Evolutionary conservation across 371 early-diverging fungal genomes (phyloP), one percentile per base, ranked within the genome.

Genomic region (Haplosporangium sp.): DNA sequence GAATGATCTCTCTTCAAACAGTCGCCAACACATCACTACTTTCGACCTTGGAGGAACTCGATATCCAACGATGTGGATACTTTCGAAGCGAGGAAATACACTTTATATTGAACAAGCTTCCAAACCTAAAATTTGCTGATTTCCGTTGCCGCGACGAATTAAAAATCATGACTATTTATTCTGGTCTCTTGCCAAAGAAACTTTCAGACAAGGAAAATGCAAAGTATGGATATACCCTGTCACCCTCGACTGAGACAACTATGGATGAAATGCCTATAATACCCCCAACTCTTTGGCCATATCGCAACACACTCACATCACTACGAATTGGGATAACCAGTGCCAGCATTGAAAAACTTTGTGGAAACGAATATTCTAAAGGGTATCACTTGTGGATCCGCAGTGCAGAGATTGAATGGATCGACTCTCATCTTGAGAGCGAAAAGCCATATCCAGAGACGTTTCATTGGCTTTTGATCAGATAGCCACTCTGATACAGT

Each of bases 381-480:
- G 27, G 27, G 27, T 27, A 27, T 27, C 27, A 27, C 27, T 27
- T 27, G 27, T 47, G 53, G 53, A 53, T 53, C n/a, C 10, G 4
- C 13, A 13, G 20, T 5, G 53, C 53, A 20, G 27, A 27, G 20
- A 19, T 13, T 5, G n/a, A 53, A 6, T 53, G 53, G 53, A 6
- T 53, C 20, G 10, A 27, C 4, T 20, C n/a, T 4, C 53, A 53
- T 10, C 20, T 27, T 10, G n/a, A 20, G 53, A 27, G 20, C 20
- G 10, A 53, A 27, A 38, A 44, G 11, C 10, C 7, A 11, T 62
- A 42, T 38, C 57, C 69, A 42, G 69, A 61, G 2, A 19, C n/a
- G 15, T 45, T 62, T 0, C 10, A 17, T 19, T 71, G 71, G 71
- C 40, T 71, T 71, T 39, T 50, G 35, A 65, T 42, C 53, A 52